A percentile compares a stretch with the other conserved stretches of the same genome.
These are phyloP conservation scores for Cladosporium halotolerans DNA, from an alignment of 2,329 filamentous ascomycete genomes.

Conservation along the genomic window DNA sequence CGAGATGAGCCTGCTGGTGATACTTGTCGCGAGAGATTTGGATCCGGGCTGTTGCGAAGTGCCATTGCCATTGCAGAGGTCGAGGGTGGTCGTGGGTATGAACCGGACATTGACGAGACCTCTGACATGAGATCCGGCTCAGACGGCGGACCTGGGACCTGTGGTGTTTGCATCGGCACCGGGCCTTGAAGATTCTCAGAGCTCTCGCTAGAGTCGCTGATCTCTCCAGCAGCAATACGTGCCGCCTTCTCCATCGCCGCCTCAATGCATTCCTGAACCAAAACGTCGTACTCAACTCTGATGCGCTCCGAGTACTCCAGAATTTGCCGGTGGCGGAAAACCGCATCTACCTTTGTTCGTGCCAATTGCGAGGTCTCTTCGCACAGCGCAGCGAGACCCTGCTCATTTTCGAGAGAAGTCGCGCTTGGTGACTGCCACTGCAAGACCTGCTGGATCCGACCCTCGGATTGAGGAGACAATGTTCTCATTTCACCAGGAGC, in stretches of 20 bases:
- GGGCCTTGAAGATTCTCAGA: slow-evolving; percentile 9
- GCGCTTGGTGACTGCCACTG: slow-evolving; percentile 95
- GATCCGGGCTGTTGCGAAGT: slow-evolving; percentile 49
- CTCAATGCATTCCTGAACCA: slow-evolving; percentile 93
- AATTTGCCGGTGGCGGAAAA: slow-evolving; percentile 83
- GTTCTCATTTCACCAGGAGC: slow-evolving; percentile 73
- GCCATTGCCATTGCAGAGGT: slow-evolving; percentile 52
- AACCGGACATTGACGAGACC: slow-evolving; percentile 54
- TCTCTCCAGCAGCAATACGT: slow-evolving; percentile 74
- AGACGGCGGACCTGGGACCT: neutral
- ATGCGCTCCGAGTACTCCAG: slow-evolving; percentile 96
- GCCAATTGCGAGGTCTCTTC: slow-evolving; percentile 81
- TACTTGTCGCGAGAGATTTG: slow-evolving; percentile 41
- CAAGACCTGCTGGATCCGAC: slow-evolving; percentile 83
- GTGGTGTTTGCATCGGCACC: neutral
- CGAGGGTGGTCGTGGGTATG: slow-evolving; percentile 44
- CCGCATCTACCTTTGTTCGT: slow-evolving; percentile 84
- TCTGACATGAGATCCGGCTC: slow-evolving; percentile 20
- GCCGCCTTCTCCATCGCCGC: slow-evolving; percentile 86
- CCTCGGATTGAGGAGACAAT: slow-evolving; percentile 93
- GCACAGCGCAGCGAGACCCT: slow-evolving; percentile 80
- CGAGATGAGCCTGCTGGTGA: slow-evolving; percentile 69
- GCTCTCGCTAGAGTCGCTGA: slow-evolving; percentile 62
- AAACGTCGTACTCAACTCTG: slow-evolving; percentile 81
- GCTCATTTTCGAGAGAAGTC: slow-evolving; percentile 87